These are phyloP conservation scores for Aspergillus kassunensis DNA, from an alignment of 495 filamentous ascomycete genomes.

Conservation along the genomic window DNA sequence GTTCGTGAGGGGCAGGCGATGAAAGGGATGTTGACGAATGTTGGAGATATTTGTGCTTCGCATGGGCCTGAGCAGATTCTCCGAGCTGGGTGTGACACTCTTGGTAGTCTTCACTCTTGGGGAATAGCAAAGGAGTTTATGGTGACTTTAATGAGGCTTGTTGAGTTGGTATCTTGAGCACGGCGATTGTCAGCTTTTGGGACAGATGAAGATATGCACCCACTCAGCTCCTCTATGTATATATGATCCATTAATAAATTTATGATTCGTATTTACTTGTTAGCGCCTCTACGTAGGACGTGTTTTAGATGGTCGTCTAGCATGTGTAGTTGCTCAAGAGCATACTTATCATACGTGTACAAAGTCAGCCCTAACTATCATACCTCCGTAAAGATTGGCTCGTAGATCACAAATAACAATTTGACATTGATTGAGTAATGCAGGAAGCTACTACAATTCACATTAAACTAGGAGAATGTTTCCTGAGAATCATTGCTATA, in stretches of 20 bases:
- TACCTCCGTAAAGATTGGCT: too few relatives aligned
- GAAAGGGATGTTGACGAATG: slow-evolving; percentile 44
- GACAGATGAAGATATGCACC: too few relatives aligned
- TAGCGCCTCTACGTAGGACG: too few relatives aligned
- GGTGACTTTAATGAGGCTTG: slow-evolving; percentile 28
- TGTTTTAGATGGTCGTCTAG: too few relatives aligned
- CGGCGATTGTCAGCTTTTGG: not conserved
- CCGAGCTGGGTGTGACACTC: slow-evolving; percentile 38
- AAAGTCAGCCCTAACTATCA: too few relatives aligned
- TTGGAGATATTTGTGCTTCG: slow-evolving; percentile 45
- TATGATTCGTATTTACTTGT: too few relatives aligned
- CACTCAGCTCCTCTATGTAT: too few relatives aligned
- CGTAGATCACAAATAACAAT: too few relatives aligned
- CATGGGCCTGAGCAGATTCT: slow-evolving; percentile 42
- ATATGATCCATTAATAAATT: too few relatives aligned
- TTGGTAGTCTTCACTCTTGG: slow-evolving; percentile 38
- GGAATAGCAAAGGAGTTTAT: slow-evolving; percentile 32
- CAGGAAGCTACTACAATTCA: not conserved
- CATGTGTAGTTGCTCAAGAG: too few relatives aligned
- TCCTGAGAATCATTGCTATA: not conserved
- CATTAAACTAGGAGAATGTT: not conserved
- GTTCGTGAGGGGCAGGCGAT: slow-evolving; percentile 46
- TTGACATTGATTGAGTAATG: too few relatives aligned
- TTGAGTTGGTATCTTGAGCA: slow-evolving; percentile 18
- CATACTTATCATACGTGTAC: too few relatives aligned